Evolutionary conservation across 129 eudicot species (phyloP).

Genomic region (Mikania micrantha): DNA sequence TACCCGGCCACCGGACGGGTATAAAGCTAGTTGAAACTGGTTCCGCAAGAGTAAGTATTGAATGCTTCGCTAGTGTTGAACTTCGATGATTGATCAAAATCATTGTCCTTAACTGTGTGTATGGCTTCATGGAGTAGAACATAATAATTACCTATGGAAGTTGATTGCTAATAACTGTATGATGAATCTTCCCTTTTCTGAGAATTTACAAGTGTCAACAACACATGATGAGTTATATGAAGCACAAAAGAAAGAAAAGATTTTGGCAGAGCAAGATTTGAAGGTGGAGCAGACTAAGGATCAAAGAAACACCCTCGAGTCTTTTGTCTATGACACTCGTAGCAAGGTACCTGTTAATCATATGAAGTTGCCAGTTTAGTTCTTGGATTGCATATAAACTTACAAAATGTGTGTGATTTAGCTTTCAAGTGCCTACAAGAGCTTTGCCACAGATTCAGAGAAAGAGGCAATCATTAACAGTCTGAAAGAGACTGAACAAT

Average conservation of each 20-base stretch:
- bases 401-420: background rate
- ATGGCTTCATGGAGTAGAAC: slow-evolving; percentile 42
- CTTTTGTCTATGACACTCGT: slow-evolving; percentile 81
- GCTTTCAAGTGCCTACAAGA: too few relatives aligned
- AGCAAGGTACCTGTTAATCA: slow-evolving; percentile 43
- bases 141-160: too few relatives aligned
- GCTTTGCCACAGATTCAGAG: too few relatives aligned
- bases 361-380: too few relatives aligned
- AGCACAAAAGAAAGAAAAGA: slow-evolving; percentile 54
- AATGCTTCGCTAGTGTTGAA: background rate
- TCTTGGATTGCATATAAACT: background rate
- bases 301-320: slow-evolving; percentile 63
- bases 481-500: too few relatives aligned
- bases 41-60: slow-evolving; percentile 55
- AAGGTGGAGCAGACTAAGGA: slow-evolving; percentile 71
- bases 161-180: slow-evolving; percentile 16
- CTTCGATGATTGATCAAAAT: background rate
- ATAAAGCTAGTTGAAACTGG: slow-evolving; percentile 42
- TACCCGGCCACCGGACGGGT: too few relatives aligned
- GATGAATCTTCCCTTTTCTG: slow-evolving; percentile 9
- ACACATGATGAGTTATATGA: slow-evolving; percentile 37
- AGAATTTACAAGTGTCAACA: slow-evolving; percentile 37
- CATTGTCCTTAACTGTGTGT: background rate
- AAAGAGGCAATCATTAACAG: too few relatives aligned
- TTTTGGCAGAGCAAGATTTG: slow-evolving; percentile 60